Base-by-base conservation (phyloP, 352 stramenopile species). In the Phytophthora megakarya region DNA sequence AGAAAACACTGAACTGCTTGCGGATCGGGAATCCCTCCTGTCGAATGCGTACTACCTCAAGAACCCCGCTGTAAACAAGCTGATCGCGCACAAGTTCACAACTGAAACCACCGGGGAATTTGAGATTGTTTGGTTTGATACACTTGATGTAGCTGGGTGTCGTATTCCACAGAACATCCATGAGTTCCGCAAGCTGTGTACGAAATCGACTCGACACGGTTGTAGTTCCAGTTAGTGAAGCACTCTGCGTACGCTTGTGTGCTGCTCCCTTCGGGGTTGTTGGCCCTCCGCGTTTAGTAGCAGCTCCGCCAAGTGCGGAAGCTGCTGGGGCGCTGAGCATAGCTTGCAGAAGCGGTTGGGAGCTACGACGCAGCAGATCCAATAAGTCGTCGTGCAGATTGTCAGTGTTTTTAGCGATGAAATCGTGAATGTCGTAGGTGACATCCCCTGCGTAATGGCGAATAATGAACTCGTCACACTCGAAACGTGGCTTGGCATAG, bases 41-140 rank as follows among this genome's bases (percentile, higher is more conserved):
- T 9, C 88, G 89, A 50, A 98, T 95, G 22, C 89, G 93, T 11
- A 98, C 90, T 21, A 97, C 94, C 58, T 97, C 92, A 11, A 98
- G 75, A 2, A 98, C 93, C 35, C 94, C 93, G 30, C 89, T 95
- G 76, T 97, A 98, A 5, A 92, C 68, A 2, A 98, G 76, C 51
- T 98, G 93, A 28, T 98, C 91, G 16, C 94, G 81, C 12, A 97
- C 90, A 9, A 94, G 65, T 23, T 95, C 71, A 26, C 89, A 89
- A 61, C 96, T 94, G 54, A 98, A 97, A 11, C 88, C 73, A 37
- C 92, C 83, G 0, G 91, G 80, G 40, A 96, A 94, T 64, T 98
- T 98, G 16, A 95, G 61, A 46, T 92, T 96, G 77, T 98, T 98
- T 5, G 94, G 94, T 74, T 98, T 98, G 71, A 98, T 96, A 57